Conservation (phyloP, 176 grass and related monocot species). For the Carex littledalei region DNA sequence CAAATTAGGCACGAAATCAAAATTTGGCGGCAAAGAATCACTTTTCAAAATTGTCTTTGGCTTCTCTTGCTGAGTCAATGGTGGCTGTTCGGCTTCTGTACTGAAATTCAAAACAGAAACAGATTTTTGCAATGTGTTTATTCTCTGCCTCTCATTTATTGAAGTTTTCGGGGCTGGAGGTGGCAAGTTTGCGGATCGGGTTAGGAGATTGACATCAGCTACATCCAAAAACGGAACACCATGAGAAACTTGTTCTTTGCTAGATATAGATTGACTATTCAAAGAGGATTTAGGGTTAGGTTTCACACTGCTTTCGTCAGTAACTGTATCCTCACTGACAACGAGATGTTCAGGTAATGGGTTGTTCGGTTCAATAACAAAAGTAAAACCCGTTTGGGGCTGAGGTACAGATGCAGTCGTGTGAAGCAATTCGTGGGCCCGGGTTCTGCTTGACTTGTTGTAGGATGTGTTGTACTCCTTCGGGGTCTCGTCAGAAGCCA, state of each 20-base stretch:
- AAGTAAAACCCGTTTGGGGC: conserved; percentile 44
- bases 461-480: conserved; percentile 59
- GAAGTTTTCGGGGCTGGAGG: conserved; percentile 48
- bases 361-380: conserved; percentile 38
- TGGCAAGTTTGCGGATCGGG: conserved; percentile 13
- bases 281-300: conserved; percentile 15
- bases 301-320: conserved; percentile 29
- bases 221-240: conserved; percentile 55
- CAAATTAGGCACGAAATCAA: conserved; percentile 11
- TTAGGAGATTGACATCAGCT: conserved; percentile 36
- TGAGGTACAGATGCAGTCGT: conserved; percentile 39
- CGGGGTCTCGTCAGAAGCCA: conserved; percentile 30
- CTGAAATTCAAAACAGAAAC: conserved; percentile 4
- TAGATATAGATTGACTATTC: conserved; percentile 50
- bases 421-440: conserved; percentile 40
- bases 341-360: conserved; percentile 31
- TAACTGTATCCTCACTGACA: conserved; percentile 16
- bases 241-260: conserved; percentile 34
- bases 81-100: not conserved
- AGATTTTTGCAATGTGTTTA: not conserved
- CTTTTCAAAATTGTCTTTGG: conserved; percentile 12
- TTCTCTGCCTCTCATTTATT: conserved; percentile 43
- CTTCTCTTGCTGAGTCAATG: not conserved
- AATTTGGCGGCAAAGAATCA: conserved; percentile 15
- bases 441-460: conserved; percentile 41